Evolutionary conservation across 2,329 filamentous ascomycete genomes (phyloP), one percentile per base, ranked within the genome.

Genomic region (Penicillium sp.): DNA sequence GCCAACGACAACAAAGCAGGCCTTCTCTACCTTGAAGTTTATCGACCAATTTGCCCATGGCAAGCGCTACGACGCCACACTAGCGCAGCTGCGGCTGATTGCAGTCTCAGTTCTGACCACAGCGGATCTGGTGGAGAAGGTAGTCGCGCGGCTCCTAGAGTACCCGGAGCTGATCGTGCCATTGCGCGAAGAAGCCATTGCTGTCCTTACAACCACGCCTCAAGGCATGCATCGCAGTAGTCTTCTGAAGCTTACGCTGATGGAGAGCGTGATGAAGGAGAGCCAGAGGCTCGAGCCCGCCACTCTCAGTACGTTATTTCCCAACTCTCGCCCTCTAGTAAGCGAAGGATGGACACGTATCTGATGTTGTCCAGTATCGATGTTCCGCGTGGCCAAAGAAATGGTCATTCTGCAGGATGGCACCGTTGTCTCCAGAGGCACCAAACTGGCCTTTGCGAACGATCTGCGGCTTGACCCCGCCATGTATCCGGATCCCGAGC

Each of bases 231-330:
- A 28, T 28, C 28, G 28, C 7, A 28, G 4, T 28, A 28, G 28
- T 28, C 28, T 28, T 28, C 28, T 28, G 28, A 47, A 47, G 44
- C 44, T 47, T 28, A 47, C 44, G 19, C 22, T 47, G 44, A 47
- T 47, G 44, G 44, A 47, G 26, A 47, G 44, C 22, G 44, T 47
- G 22, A 47, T 47, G 44, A 47, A 28, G 22, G 44, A 47, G 44
- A 47, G 44, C 44, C 44, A 47, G 44, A 47, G 44, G 15, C 44
- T 47, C 10, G 44, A 47, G 44, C 44, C 44, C 15, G 44, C 44
- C 13, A 26, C 22, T 47, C 19, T 47, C 19, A 47, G 44, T 47
- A 28, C 19, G 44, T 47, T 9, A 47, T 47, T 26, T 26, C 44
- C 22, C 19, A 13, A 24, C 28, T 28, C 28, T 28, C 28, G 28